Evolutionary conservation across 2,329 filamentous ascomycete genomes (phyloP).

Genomic region (Ceratocystiopsis sp.): DNA sequence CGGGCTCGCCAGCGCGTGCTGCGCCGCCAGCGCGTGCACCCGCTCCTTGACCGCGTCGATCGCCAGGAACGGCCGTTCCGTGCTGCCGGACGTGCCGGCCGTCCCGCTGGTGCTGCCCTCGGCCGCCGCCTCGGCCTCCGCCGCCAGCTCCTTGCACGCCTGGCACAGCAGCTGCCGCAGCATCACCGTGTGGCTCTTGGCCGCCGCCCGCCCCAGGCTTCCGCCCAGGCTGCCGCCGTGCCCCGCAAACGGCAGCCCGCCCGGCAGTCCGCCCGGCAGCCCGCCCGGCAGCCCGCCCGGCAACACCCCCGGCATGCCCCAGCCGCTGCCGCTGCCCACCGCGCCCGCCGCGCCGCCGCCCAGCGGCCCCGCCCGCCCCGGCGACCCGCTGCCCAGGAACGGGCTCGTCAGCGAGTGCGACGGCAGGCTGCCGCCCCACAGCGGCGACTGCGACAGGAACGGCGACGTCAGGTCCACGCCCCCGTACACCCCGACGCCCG

Average conservation of each 20-base stretch:
- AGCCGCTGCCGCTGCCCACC: neutral
- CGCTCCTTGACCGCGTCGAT: slow-evolving; percentile 50
- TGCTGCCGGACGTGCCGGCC: slow-evolving; percentile 19
- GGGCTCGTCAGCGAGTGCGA: neutral
- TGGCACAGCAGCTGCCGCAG: slow-evolving; percentile 61
- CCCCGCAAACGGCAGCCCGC: slow-evolving; percentile 12
- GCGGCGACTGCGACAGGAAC: slow-evolving; percentile 8
- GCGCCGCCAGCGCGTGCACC: slow-evolving; percentile 31
- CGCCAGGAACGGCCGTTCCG: slow-evolving; percentile 41
- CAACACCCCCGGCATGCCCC: neutral
- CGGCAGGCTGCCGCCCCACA: slow-evolving; percentile 5
- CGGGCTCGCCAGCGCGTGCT: slow-evolving; percentile 12
- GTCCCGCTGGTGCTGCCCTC: slow-evolving; percentile 24
- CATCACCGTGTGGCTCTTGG: slow-evolving; percentile 44
- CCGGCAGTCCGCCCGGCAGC: too few relatives aligned
- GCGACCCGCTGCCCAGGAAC: neutral
- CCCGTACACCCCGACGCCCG: neutral
- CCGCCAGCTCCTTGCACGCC: slow-evolving; percentile 49
- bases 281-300: slow-evolving; percentile 3
- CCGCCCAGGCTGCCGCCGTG: slow-evolving; percentile 13
- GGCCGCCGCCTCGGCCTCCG: neutral
- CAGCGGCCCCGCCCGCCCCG: too few relatives aligned
- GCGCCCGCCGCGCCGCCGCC: neutral
- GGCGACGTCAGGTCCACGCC: slow-evolving; percentile 5
- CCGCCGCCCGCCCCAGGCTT: slow-evolving; percentile 26